These are phyloP conservation scores for Paramecium bursaria DNA, from an alignment of 73 alveolate genomes.

Conservation along the genomic window DNA sequence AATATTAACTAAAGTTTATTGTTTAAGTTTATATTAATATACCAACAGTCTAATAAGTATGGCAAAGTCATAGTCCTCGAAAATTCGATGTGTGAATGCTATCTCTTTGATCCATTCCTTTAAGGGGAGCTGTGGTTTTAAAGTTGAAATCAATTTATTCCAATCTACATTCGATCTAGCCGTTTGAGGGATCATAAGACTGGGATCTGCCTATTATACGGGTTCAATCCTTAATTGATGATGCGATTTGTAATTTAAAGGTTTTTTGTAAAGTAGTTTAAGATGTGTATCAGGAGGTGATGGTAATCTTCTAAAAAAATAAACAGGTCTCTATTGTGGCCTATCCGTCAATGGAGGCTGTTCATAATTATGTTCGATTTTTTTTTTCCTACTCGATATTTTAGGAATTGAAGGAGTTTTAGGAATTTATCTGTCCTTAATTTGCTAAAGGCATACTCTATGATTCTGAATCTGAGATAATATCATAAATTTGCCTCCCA, in stretches of 20 bases:
- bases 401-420: not conserved
- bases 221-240: slow-evolving; percentile 5
- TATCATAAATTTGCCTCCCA: slow-evolving; percentile 47
- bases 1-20: slow-evolving; percentile 17
- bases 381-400: not conserved
- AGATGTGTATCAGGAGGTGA: slow-evolving; percentile 9
- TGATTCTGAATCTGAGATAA: slow-evolving; percentile 21
- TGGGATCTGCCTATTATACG: not conserved
- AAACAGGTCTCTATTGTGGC: slow-evolving; percentile 10
- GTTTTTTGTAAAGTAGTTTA: not conserved
- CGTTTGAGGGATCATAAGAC: not conserved
- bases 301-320: slow-evolving; percentile 54
- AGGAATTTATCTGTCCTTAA: slow-evolving; percentile 4
- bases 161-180: not conserved
- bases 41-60: slow-evolving; percentile 17
- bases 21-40: slow-evolving; percentile 20
- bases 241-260: slow-evolving; percentile 14
- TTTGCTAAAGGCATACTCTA: slow-evolving; percentile 18
- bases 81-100: not conserved
- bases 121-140: not conserved
- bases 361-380: not conserved
- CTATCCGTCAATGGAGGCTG: slow-evolving; percentile 16
- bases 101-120: slow-evolving; percentile 33
- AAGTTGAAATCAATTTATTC: not conserved
- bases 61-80: slow-evolving; percentile 41